Percentiles rank a stretch among this genome's conserved stretches.
Conservation (phyloP, 2,329 filamentous ascomycete genomes). For the Fonsecaea multimorphosa region DNA sequence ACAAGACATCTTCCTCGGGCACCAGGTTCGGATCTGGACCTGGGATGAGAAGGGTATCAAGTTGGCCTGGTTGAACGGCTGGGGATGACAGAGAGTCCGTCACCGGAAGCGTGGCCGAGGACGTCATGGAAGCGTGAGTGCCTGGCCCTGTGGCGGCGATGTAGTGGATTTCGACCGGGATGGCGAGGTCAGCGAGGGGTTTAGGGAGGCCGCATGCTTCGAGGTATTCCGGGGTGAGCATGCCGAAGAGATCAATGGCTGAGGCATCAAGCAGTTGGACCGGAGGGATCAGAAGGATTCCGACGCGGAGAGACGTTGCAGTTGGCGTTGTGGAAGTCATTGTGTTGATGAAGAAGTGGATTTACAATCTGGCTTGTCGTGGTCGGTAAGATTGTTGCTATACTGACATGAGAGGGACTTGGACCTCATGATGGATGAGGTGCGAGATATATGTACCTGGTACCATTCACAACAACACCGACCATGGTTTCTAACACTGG, state of each 20-base stretch:
- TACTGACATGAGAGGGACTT: not conserved
- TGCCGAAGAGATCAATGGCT: constrained; percentile 48
- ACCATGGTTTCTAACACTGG: not conserved
- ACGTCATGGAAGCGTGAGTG: constrained; percentile 38
- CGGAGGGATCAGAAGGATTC: constrained; percentile 46
- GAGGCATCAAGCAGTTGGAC: constrained; percentile 51
- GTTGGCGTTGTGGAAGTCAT: not conserved
- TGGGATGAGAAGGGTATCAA: constrained; percentile 48
- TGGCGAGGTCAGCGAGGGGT: constrained; percentile 37
- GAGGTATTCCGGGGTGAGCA: constrained; percentile 45
- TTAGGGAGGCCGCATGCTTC: constrained; percentile 43
- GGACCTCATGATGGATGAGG: not conserved
- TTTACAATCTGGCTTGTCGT: not conserved
- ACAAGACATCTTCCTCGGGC: constrained; percentile 41
- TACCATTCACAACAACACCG: not conserved
- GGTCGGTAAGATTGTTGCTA: not conserved
- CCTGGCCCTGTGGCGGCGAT: constrained; percentile 40
- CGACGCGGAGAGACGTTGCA: constrained; percentile 41
- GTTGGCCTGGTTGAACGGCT: constrained; percentile 44
- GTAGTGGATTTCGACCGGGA: constrained; percentile 41
- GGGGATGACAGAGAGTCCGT: constrained; percentile 42
- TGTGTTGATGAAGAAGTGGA: not conserved
- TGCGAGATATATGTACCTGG: not conserved
- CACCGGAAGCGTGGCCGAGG: constrained; percentile 42
- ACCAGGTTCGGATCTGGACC: constrained; percentile 45